Evolutionary conservation across 345 rosid species (phyloP).

Genomic region (Xanthoceras sorbifolium): DNA sequence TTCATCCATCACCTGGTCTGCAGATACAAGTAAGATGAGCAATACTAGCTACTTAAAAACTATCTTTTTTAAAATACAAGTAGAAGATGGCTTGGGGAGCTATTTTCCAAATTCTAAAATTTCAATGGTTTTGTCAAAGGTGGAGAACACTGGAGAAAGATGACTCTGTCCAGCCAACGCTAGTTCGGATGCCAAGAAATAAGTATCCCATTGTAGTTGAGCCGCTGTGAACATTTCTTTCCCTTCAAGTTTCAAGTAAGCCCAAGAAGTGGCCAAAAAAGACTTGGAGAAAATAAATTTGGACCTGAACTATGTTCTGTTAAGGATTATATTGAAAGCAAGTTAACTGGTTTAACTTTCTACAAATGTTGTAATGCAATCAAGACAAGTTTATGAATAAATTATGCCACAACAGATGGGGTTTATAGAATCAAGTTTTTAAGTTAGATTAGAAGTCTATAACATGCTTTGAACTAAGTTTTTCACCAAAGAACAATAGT

Average conservation of each 20-base stretch:
- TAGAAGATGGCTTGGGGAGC: neutral
- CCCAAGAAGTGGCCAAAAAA: neutral
- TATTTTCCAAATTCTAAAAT: neutral
- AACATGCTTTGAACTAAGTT: neutral
- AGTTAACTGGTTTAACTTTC: neutral
- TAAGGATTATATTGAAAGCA: neutral
- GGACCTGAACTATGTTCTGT: neutral
- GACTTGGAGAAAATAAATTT: neutral
- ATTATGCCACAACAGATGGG: neutral
- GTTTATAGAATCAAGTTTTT: neutral
- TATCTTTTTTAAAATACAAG: neutral
- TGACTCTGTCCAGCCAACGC: slow-evolving; percentile 61
- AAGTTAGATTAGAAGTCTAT: neutral
- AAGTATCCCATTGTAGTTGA: slow-evolving; percentile 51
- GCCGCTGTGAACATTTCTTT: slow-evolving; percentile 24
- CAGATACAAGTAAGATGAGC: slow-evolving; percentile 54
- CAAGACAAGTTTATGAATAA: neutral
- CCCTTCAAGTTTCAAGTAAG: neutral
- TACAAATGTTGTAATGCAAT: neutral
- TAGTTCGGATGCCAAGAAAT: slow-evolving; percentile 60
- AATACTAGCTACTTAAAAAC: neutral
- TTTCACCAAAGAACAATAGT: neutral
- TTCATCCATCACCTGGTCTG: slow-evolving; percentile 65
- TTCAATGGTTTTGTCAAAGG: slow-evolving; percentile 25
- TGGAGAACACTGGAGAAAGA: slow-evolving; percentile 59